A percentile compares a stretch with the other conserved stretches of the same genome.
These are phyloP conservation scores for Vitis cinerea DNA, from an alignment of 164 flowering plant genomes.

Conservation along the genomic window DNA sequence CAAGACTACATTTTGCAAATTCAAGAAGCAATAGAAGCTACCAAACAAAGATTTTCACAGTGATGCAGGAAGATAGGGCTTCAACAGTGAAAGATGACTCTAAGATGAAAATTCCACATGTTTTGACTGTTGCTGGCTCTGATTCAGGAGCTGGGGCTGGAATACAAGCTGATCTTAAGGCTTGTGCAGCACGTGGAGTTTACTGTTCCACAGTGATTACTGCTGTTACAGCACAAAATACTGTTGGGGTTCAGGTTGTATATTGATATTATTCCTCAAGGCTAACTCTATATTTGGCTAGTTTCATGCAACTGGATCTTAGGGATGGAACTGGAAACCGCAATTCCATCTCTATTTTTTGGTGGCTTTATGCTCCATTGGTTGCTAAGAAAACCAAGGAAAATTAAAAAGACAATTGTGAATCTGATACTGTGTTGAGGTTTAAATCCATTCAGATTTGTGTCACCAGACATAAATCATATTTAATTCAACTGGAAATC, in stretches of 20 bases:
- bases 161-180: constrained; percentile 92
- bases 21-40: neutral
- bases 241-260: constrained; percentile 88
- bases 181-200: constrained; percentile 87
- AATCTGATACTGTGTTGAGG: no score
- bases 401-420: no score
- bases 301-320: neutral
- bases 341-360: no score
- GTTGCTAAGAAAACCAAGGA: no score
- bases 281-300: neutral
- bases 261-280: neutral
- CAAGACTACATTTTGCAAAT: neutral
- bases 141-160: constrained; percentile 99
- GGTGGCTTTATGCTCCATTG: no score
- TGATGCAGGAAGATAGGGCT: constrained; percentile 25
- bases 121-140: constrained; percentile 88
- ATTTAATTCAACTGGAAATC: no score
- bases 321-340: neutral
- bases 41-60: constrained; percentile 5
- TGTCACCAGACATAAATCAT: no score
- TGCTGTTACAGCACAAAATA: constrained; percentile 94
- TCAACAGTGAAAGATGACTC: neutral
- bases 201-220: constrained; percentile 94
- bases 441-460: no score
- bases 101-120: constrained; percentile 54